These are phyloP conservation scores for Stereocaulon alpinum DNA, from an alignment of 495 filamentous ascomycete species.

Conservation along the genomic window DNA sequence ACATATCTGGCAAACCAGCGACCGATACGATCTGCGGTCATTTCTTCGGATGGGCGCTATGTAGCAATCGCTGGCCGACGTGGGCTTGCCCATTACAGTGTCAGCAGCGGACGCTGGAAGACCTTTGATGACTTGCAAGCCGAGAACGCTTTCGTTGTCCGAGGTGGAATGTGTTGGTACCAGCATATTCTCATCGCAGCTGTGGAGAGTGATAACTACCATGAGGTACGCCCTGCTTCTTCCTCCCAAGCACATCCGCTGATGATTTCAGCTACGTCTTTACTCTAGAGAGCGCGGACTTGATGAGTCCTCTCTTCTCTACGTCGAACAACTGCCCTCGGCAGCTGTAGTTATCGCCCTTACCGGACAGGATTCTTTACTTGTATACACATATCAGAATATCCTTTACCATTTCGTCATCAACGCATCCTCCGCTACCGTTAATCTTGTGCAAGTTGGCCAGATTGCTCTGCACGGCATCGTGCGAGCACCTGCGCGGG, in stretches of 20 bases:
- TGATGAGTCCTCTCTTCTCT: slow-evolving; percentile 59
- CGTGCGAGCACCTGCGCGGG: slow-evolving; percentile 82
- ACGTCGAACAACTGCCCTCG: slow-evolving; percentile 65
- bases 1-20: slow-evolving; percentile 81
- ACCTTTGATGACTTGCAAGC: slow-evolving; percentile 70
- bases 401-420: slow-evolving; percentile 92
- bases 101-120: slow-evolving; percentile 91
- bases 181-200: slow-evolving; percentile 91
- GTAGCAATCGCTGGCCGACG: slow-evolving; percentile 87
- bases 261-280: slow-evolving; percentile 54
- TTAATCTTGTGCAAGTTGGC: slow-evolving; percentile 81
- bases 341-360: slow-evolving; percentile 78
- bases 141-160: slow-evolving; percentile 83
- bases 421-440: slow-evolving; percentile 50
- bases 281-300: slow-evolving; percentile 81
- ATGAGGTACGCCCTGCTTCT: slow-evolving; percentile 46
- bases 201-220: slow-evolving; percentile 73
- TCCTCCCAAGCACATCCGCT: background rate
- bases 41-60: slow-evolving; percentile 88
- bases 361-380: slow-evolving; percentile 84
- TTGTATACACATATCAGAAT: slow-evolving; percentile 96
- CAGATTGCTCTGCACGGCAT: slow-evolving; percentile 97
- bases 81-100: slow-evolving; percentile 90
- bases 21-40: slow-evolving; percentile 76
- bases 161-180: slow-evolving; percentile 98